phyloP scores from a whole-genome alignment of 371 early-diverging fungal species.

The Funneliformis caledonium region DNA sequence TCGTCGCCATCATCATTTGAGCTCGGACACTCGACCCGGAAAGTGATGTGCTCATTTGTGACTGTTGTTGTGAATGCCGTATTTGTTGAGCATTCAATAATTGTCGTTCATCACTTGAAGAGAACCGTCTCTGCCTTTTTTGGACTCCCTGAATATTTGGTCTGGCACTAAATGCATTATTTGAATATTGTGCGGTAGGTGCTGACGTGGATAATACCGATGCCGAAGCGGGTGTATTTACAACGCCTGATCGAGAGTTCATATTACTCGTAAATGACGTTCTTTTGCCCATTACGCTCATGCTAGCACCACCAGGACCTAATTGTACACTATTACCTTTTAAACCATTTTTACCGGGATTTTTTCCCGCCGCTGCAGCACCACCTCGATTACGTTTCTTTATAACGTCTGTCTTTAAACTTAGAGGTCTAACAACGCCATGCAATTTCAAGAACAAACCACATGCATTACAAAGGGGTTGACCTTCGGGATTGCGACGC shows the following conservation, averaged over 20 bases:
- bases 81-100: not conserved
- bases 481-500: slow-evolving; percentile 84
- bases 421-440: slow-evolving; percentile 78
- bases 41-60: not conserved
- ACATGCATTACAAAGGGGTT: slow-evolving; percentile 70
- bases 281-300: slow-evolving; percentile 35
- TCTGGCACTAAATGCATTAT: not conserved
- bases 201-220: slow-evolving; percentile 13
- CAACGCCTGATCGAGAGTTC: not conserved
- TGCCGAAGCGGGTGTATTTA: not conserved
- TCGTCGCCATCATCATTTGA: not conserved
- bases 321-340: slow-evolving; percentile 22
- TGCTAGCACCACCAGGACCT: slow-evolving; percentile 11
- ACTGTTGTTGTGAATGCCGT: not conserved
- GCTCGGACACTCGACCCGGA: not conserved
- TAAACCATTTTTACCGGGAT: slow-evolving; percentile 3
- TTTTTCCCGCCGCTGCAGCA: slow-evolving; percentile 6
- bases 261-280: slow-evolving; percentile 14
- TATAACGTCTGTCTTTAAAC: slow-evolving; percentile 83
- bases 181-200: slow-evolving; percentile 8
- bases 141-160: not conserved
- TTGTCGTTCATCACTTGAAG: slow-evolving; percentile 30
- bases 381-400: slow-evolving; percentile 76
- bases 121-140: slow-evolving; percentile 19
- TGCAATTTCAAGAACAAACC: slow-evolving; percentile 84